A percentile compares a stretch with the other conserved stretches of the same genome.
These are phyloP conservation scores for Paralagenidium karlingii DNA, from an alignment of 352 stramenopile genomes.

Conservation along the genomic window DNA sequence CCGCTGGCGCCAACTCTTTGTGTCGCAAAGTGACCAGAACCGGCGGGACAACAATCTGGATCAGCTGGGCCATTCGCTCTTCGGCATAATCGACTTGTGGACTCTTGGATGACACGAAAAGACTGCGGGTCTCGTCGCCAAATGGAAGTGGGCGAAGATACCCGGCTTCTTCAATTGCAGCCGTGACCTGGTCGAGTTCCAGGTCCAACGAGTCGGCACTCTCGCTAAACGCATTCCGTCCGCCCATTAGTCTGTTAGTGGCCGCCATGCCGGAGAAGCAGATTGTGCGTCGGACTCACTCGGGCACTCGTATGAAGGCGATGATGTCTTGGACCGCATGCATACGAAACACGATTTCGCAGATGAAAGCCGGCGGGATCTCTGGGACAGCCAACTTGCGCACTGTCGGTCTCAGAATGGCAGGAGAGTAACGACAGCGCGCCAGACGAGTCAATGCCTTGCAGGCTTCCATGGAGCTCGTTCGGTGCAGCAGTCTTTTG, in stretches of 20 bases:
- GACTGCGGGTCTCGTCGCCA: slow-evolving; percentile 20
- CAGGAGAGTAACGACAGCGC: slow-evolving; percentile 18
- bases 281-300: too few species aligned
- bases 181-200: slow-evolving; percentile 20
- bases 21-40: slow-evolving; percentile 47
- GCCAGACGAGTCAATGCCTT: slow-evolving; percentile 42
- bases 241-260: too few species aligned
- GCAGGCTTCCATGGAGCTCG: slow-evolving; percentile 37
- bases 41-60: slow-evolving; percentile 30
- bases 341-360: slow-evolving; percentile 40
- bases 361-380: slow-evolving; percentile 45
- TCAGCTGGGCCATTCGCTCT: slow-evolving; percentile 29
- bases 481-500: slow-evolving; percentile 25
- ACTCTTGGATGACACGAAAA: slow-evolving; percentile 12
- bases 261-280: too few species aligned
- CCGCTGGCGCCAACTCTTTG: slow-evolving; percentile 12
- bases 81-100: slow-evolving; percentile 21
- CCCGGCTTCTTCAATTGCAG: slow-evolving; percentile 43
- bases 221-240: too few species aligned
- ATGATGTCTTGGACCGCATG: slow-evolving; percentile 63
- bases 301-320: slow-evolving; percentile 22
- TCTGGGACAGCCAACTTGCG: slow-evolving; percentile 33
- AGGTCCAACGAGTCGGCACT: slow-evolving; percentile 27
- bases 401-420: slow-evolving; percentile 23
- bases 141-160: slow-evolving; percentile 52